Evolutionary conservation across 2,329 filamentous ascomycete genomes (phyloP), one percentile per base, ranked within the genome.

Genomic region (Neonectria sp.): DNA sequence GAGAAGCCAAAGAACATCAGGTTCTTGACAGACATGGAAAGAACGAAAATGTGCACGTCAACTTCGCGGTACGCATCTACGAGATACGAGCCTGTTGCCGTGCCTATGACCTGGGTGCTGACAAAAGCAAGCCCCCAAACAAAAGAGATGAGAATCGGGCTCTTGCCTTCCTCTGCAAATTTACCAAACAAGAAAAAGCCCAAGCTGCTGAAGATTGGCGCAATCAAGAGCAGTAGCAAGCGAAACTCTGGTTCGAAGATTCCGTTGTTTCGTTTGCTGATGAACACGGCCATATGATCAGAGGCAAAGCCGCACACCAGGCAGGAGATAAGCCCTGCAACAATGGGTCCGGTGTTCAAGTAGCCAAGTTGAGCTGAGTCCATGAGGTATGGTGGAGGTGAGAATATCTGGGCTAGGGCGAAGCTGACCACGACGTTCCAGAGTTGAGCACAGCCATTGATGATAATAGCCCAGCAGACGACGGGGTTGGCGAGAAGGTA

Each of bases 31-130:
- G 46, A 49, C 46, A 49, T 49, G 25, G 46, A 49, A 24, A 49
- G 46, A 8, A 49, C 46, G 24, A 49, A 49, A 27, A 49, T 49
- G 24, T 49, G 46, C 27, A 49, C 46, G 46, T 49, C 46, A 17
- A 49, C 46, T 12, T 49, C 46, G 25, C 46, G 46, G 25, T 49
- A 49, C 25, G 46, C 46, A 49, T 49, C 46, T 12, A 49, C 46
- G 15, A 49, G 46, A 49, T 49, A 49, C 24, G 24, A 27, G 46
- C 46, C 15, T 27, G 46, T 49, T 27, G 46, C 46, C 29, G 46
- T 49, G 46, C 46, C 46, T 15, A 49, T 17, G 25, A 49, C 13
- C 25, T 49, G 46, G 46, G 46, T 49, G 46, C 46, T 49, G 46
- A 49, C 46, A 49, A 49, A 49, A 29, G 24, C 46, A 24, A 49